Evolutionary conservation across 2,329 filamentous ascomycete genomes (phyloP).

Genomic region (Penicillium sp.): DNA sequence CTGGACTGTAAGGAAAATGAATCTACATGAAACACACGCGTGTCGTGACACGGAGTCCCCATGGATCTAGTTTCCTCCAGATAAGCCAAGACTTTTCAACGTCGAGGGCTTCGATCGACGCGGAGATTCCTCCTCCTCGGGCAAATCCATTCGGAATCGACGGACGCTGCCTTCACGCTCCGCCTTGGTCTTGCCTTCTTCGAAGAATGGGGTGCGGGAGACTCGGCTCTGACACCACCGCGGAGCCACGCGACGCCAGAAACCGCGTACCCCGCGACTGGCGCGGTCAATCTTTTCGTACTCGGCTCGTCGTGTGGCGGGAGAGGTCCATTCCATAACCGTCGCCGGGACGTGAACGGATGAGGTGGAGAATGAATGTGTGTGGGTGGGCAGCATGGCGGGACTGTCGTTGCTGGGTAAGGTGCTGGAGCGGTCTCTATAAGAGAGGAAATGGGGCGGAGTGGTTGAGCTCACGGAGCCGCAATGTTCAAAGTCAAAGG

Average conservation of each 20-base stretch:
- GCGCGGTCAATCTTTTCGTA: constrained; percentile 51
- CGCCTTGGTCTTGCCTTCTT: constrained; percentile 34
- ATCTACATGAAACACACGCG: no score
- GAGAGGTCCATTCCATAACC: constrained; percentile 44
- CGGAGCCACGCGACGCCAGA: constrained; percentile 39
- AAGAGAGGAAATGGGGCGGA: constrained; percentile 3
- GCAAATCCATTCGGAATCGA: constrained; percentile 41
- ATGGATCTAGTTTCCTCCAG: no score
- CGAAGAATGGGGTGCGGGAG: constrained; percentile 37
- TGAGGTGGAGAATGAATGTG: constrained; percentile 19
- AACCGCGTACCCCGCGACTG: constrained; percentile 37
- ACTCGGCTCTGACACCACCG: constrained; percentile 34
- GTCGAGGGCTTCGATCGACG: not conserved
- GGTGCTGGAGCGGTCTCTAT: constrained; percentile 15
- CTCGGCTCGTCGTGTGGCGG: constrained; percentile 39
- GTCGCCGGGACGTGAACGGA: constrained; percentile 29
- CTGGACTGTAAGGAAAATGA: no score
- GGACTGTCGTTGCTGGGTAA: constrained; percentile 6
- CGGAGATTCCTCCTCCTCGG: constrained; percentile 20
- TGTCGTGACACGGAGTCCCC: no score
- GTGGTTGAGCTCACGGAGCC: constrained; percentile 9
- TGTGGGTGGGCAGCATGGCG: constrained; percentile 6
- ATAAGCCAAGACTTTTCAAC: not conserved
- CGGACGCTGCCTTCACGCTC: constrained; percentile 42
- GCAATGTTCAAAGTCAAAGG: constrained; percentile 10